Percentiles rank a stretch among this genome's conserved stretches.
phyloP scores from a whole-genome alignment of 1,139 yeast genomes.

The Saccharomyces hybrid region DNA sequence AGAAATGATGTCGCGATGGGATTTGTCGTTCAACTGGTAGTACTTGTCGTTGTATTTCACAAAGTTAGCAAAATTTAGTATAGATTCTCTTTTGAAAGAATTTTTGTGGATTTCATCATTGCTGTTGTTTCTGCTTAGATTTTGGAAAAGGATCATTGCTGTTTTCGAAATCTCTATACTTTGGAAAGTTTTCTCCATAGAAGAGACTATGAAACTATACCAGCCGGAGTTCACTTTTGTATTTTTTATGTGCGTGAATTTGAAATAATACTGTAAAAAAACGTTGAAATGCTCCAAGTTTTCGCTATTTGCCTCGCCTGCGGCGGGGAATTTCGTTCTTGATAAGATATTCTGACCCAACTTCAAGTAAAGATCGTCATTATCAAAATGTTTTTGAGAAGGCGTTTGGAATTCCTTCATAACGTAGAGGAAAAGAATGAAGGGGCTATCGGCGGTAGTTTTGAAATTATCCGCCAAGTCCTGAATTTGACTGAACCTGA shows the following conservation, averaged over 20 bases:
- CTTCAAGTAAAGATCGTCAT: conserved; percentile 15
- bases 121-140: conserved; percentile 2
- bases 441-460: not conserved
- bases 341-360: conserved; percentile 21
- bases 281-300: conserved; percentile 30
- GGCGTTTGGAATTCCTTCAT: not conserved
- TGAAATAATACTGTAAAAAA: conserved; percentile 22
- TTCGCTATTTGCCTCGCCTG: conserved; percentile 36
- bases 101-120: conserved; percentile 1
- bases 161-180: conserved; percentile 25
- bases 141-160: conserved; percentile 21
- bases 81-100: conserved; percentile 15
- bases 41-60: conserved; percentile 23
- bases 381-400: conserved; percentile 2
- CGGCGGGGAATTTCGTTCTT: conserved; percentile 37
- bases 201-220: conserved; percentile 21
- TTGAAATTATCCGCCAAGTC: not conserved
- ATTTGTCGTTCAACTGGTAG: conserved; percentile 15
- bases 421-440: not conserved
- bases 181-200: conserved; percentile 30
- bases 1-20: conserved; percentile 21
- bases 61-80: conserved; percentile 26
- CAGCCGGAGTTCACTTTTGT: conserved; percentile 15
- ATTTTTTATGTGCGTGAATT: conserved; percentile 2
- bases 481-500: conserved; percentile 4